phyloP scores from a whole-genome alignment of 345 rosid species.

The Balakata baccata region DNA sequence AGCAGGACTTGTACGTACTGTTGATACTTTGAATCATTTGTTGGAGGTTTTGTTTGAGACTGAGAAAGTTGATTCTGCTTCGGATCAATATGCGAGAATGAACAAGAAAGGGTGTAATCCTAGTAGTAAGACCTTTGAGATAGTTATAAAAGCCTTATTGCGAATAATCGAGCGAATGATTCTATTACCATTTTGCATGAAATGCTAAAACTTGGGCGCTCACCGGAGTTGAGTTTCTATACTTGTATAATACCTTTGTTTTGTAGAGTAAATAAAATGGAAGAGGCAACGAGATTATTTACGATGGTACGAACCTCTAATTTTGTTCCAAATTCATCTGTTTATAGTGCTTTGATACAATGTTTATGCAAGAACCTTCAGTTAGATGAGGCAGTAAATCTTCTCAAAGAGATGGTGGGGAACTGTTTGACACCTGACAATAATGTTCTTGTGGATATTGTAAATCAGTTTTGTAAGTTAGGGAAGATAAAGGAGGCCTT shows the following conservation, averaged over 20 bases:
- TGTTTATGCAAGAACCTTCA: constrained; percentile 41
- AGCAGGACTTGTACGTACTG: constrained; percentile 41
- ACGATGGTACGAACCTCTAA: constrained; percentile 39
- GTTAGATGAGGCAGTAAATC: constrained; percentile 35
- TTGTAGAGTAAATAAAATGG: constrained; percentile 38
- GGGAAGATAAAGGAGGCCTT: constrained; percentile 34
- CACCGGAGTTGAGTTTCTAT: constrained; percentile 36
- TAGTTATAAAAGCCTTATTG: constrained; percentile 42
- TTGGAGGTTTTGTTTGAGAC: constrained; percentile 45
- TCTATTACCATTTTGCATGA: constrained; percentile 35
- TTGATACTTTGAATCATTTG: constrained; percentile 47
- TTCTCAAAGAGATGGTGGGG: constrained; percentile 43
- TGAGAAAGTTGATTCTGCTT: constrained; percentile 34
- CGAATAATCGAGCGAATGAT: constrained; percentile 31
- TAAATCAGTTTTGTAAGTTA: constrained; percentile 37
- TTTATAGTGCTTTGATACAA: constrained; percentile 31
- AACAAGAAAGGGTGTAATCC: constrained; percentile 45
- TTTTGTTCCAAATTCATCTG: constrained; percentile 27
- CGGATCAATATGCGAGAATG: constrained; percentile 54
- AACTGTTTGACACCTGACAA: constrained; percentile 22
- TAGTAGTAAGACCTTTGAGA: constrained; percentile 43
- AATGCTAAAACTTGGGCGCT: constrained; percentile 34
- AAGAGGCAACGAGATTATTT: constrained; percentile 38
- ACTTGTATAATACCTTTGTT: constrained; percentile 35
- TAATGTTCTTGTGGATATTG: constrained; percentile 35